A percentile compares a stretch with the other conserved stretches of the same genome.
phyloP scores from a whole-genome alignment of 345 rosid species.

The Salix suchowensis region DNA sequence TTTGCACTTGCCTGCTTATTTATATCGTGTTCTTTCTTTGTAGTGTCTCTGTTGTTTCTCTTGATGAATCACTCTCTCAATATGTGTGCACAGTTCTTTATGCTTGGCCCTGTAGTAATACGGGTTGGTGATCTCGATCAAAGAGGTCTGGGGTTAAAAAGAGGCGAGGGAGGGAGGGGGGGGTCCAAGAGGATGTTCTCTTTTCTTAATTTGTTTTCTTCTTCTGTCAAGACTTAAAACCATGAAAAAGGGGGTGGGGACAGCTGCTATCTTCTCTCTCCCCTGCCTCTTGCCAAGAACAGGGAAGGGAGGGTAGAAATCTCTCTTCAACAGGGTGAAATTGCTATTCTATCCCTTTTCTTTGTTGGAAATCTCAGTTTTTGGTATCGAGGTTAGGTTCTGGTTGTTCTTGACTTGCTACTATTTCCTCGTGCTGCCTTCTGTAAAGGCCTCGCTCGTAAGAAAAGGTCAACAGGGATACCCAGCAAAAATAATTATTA shows the following conservation, averaged over 20 bases:
- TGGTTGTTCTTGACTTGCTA: background rate
- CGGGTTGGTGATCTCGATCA: constrained; percentile 18
- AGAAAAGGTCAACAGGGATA: background rate
- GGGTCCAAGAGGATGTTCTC: no score
- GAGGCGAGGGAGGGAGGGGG: background rate
- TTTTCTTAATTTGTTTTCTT: background rate
- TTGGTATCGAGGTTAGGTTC: background rate
- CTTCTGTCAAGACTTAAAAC: background rate
- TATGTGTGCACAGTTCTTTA: constrained; percentile 6
- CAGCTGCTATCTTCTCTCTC: background rate
- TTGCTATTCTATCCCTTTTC: background rate
- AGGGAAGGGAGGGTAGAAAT: background rate
- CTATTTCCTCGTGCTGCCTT: background rate
- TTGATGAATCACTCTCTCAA: constrained; percentile 18
- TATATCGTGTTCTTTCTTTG: background rate
- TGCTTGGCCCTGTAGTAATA: constrained; percentile 15
- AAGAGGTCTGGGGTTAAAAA: background rate
- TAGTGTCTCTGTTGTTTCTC: constrained; percentile 12
- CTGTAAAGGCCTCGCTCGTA: background rate
- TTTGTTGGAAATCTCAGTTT: background rate
- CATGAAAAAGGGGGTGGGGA: constrained; percentile 5
- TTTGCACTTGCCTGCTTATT: constrained; percentile 1
- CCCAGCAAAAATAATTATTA: no score
- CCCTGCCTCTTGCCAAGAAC: background rate
- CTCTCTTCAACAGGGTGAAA: background rate